Evolutionary conservation across 306 rosid species (phyloP), one percentile per base, ranked within the genome.

Genomic region (Senna tora): DNA sequence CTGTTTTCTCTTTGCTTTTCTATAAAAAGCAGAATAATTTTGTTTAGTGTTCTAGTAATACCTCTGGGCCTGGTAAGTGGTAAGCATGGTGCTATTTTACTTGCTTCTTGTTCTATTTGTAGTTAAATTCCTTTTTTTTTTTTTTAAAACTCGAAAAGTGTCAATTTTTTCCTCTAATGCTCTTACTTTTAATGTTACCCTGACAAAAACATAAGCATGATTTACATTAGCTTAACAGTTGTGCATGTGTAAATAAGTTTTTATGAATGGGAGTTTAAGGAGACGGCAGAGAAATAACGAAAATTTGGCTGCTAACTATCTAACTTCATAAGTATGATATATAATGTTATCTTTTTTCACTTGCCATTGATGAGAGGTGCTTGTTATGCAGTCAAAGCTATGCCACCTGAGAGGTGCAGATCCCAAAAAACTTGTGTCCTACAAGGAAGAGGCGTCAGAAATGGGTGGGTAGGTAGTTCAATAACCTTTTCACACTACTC

Each of bases 391-490:
- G 98, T 94, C 98, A 63, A 94, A 91, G 76, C 69, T 76, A 75
- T 94, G 98, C 80, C 73, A 87, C 82, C 81, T 94, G 81, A 86
- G 87, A 75, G 90, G 77, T 74, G 84, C 77, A 49, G 70, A 77
- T 83, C 91, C 95, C 52, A 63, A 45, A 39, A 83, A 87, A 74
- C 88, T 94, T 47, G 87, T 88, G 73, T 82, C 92, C 28, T 74
- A 12, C 85, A 91, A 73, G 79, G 98, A 94, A 84, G 98, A 94
- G 84, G 80, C 96, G 43, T 80, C 98, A 1, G 98, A 94, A 82
- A 89, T 94, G 97, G 98, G 98, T 43, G 98, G 98, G 98, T 91
- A 84, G 69, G 98, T 94, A 73, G 57, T 82, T 75, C 43, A 47
- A 13, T 58, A 33, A 57, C 64, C 34, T 80, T 43, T 41, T 42